phyloP scores from a whole-genome alignment of 768 basidiomycete genomes.

The Lentinula detonsa region DNA sequence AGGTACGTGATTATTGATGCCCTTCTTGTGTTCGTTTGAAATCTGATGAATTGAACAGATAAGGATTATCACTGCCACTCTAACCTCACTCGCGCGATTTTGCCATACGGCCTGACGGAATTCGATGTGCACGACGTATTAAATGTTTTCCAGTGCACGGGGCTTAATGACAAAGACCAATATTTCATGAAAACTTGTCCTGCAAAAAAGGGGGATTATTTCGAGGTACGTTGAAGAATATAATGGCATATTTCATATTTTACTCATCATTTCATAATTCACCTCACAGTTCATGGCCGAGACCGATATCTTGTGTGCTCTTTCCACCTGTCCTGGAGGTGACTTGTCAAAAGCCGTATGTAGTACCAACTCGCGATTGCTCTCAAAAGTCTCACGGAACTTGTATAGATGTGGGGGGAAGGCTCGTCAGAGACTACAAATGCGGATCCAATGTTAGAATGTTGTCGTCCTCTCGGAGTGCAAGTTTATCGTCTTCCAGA shows the following conservation, averaged over 20 bases:
- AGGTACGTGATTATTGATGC: neutral
- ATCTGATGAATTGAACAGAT: slow-evolving; percentile 1
- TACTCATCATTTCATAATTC: no score
- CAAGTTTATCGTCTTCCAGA: slow-evolving; percentile 10
- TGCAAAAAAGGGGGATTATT: slow-evolving; percentile 14
- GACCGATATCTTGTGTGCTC: slow-evolving; percentile 10
- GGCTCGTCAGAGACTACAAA: neutral
- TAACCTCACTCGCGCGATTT: slow-evolving; percentile 15
- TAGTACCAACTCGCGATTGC: neutral
- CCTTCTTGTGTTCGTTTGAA: neutral
- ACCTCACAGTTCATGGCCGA: slow-evolving; percentile 11
- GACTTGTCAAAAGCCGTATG: slow-evolving; percentile 12
- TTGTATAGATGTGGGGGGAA: slow-evolving; percentile 11
- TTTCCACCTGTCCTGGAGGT: slow-evolving; percentile 15
- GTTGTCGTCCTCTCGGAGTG: slow-evolving; percentile 14
- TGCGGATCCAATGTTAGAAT: slow-evolving; percentile 8
- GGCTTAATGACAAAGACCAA: slow-evolving; percentile 15
- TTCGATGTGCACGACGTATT: slow-evolving; percentile 18
- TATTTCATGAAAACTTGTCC: slow-evolving; percentile 19
- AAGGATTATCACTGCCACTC: slow-evolving; percentile 18
- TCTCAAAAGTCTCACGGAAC: neutral
- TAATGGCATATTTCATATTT: neutral
- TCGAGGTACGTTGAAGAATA: slow-evolving; percentile 6
- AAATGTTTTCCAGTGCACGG: slow-evolving; percentile 18
- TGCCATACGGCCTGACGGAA: slow-evolving; percentile 15